These are phyloP conservation scores for Saprolegnia diclina DNA, from an alignment of 352 stramenopile genomes.

Conservation along the genomic window DNA sequence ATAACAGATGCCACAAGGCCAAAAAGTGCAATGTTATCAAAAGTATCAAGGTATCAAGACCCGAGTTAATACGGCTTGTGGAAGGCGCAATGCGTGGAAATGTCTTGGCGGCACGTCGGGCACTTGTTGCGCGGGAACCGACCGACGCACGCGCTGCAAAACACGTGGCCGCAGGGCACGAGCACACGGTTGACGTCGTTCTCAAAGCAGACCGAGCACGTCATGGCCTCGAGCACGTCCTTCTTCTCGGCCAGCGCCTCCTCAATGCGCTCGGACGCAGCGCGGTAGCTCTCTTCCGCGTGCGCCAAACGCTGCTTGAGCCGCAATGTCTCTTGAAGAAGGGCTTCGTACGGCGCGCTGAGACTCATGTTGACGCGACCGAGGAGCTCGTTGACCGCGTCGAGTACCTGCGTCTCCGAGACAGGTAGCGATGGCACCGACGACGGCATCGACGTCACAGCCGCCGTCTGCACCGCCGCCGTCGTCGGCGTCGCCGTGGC, in stretches of 20 bases:
- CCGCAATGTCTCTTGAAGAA: conserved; percentile 57
- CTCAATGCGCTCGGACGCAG: conserved; percentile 59
- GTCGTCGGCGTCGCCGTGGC: neutral
- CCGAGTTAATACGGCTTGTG: conserved; percentile 40
- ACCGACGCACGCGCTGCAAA: conserved; percentile 59
- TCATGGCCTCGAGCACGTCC: conserved; percentile 61
- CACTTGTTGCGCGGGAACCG: conserved; percentile 57
- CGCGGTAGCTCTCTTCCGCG: conserved; percentile 53
- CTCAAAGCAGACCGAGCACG: conserved; percentile 77
- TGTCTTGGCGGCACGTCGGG: conserved; percentile 60
- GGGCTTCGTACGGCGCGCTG: conserved; percentile 54
- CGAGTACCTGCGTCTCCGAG: conserved; percentile 46
- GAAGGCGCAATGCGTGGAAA: conserved; percentile 55
- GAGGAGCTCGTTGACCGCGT: conserved; percentile 72
- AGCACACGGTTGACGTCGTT: conserved; percentile 75
- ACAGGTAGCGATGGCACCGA: conserved; percentile 21
- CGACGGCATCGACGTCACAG: neutral
- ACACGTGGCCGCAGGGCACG: conserved; percentile 78
- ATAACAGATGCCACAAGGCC: too few relatives aligned
- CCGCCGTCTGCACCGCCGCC: neutral
- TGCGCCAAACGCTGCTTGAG: conserved; percentile 56
- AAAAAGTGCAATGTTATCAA: neutral
- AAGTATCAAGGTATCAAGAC: too few relatives aligned
- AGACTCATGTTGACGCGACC: conserved; percentile 63
- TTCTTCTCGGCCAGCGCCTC: conserved; percentile 64